Percentiles rank a stretch among this genome's conserved stretches.
Evolutionary conservation across 2,329 filamentous ascomycete genomes (phyloP).

Genomic region (Leptographium radiaticola): DNA sequence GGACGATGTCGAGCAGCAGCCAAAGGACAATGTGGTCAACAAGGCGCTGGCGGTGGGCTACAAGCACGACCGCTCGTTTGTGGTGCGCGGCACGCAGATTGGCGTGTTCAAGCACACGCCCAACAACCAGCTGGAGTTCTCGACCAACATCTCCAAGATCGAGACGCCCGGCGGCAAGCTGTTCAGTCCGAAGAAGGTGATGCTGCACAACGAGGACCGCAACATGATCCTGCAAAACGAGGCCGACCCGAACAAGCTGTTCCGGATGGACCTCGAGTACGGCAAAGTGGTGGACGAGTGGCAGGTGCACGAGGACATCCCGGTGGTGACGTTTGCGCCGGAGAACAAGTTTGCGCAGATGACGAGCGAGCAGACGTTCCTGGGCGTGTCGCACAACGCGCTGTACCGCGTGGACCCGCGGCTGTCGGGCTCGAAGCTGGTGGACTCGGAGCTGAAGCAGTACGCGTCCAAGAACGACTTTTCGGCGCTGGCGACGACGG

Average conservation of each 20-base stretch:
- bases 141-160: conserved; percentile 93
- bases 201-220: conserved; percentile 82
- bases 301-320: conserved; percentile 95
- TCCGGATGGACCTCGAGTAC: conserved; percentile 94
- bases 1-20: conserved; percentile 64
- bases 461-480: conserved; percentile 97
- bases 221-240: conserved; percentile 82
- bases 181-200: conserved; percentile 92
- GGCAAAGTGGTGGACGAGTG: conserved; percentile 98
- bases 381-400: conserved; percentile 85
- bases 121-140: conserved; percentile 88
- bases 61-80: conserved; percentile 93
- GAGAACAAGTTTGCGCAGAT: conserved; percentile 98
- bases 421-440: conserved; percentile 78
- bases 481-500: conserved; percentile 83
- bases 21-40: conserved; percentile 60
- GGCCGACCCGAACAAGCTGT: conserved; percentile 77
- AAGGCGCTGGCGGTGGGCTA: conserved; percentile 95
- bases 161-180: conserved; percentile 75
- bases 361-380: conserved; percentile 87
- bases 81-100: conserved; percentile 94
- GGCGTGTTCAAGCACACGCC: conserved; percentile 95
- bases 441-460: conserved; percentile 86
- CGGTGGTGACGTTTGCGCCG: conserved; percentile 80
- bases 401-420: conserved; percentile 91